A percentile compares a stretch with the other conserved stretches of the same genome.
These are phyloP conservation scores for Aspergillus sp. DNA, from an alignment of 2,329 filamentous ascomycete genomes.

Conservation along the genomic window DNA sequence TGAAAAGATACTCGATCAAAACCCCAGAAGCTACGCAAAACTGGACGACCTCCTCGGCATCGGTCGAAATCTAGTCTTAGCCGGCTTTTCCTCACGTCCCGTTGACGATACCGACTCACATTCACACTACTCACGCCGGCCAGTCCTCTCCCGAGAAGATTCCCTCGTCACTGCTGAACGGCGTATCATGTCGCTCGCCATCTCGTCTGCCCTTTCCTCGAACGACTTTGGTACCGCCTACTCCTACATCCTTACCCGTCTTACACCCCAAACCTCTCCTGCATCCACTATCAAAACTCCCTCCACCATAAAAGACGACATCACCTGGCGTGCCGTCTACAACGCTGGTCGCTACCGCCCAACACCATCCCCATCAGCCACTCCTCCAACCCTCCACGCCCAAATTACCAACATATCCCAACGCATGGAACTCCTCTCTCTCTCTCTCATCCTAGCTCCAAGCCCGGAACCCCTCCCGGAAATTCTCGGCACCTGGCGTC, in stretches of 20 bases:
- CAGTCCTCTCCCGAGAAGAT: constrained; percentile 23
- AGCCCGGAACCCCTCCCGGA: constrained; percentile 56
- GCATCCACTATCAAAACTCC: constrained; percentile 29
- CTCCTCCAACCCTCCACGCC: constrained; percentile 34
- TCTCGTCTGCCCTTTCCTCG: constrained; percentile 44
- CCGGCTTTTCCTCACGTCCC: constrained; percentile 37
- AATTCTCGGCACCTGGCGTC: constrained; percentile 62
- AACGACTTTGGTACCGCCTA: constrained; percentile 62
- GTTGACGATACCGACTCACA: constrained; percentile 18
- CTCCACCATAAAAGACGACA: constrained; percentile 49
- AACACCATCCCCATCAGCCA: constrained; percentile 24
- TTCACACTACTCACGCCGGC: constrained; percentile 10
- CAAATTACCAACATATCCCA: constrained; percentile 59
- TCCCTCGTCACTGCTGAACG: constrained; percentile 42
- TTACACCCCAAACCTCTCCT: constrained; percentile 42
- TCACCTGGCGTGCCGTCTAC: constrained; percentile 65
- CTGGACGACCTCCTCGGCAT: constrained; percentile 64
- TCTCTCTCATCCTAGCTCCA: constrained; percentile 61
- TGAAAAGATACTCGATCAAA: constrained; percentile 62
- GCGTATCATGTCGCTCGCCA: constrained; percentile 48
- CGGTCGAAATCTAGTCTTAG: constrained; percentile 56
- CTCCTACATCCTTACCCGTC: constrained; percentile 63
- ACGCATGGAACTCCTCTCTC: constrained; percentile 64
- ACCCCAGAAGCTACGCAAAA: constrained; percentile 61
- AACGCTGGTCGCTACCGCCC: constrained; percentile 58